Percentiles rank a stretch among this genome's conserved stretches.
Evolutionary conservation across 2,329 filamentous ascomycete species (phyloP).

Genomic region (Paraphoma sp.): DNA sequence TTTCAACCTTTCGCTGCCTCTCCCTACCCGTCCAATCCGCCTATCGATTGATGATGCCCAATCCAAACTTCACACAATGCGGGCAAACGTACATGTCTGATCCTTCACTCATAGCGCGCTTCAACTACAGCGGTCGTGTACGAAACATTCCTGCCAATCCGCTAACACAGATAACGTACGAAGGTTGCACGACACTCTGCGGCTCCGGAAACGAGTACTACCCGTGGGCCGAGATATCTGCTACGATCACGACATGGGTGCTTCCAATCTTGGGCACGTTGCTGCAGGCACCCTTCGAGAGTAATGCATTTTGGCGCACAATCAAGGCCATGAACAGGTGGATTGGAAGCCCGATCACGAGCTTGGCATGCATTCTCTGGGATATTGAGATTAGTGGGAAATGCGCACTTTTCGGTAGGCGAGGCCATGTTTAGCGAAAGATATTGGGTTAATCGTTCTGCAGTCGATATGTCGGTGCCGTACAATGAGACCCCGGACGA

Average conservation of each 20-base stretch:
- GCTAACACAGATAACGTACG: constrained; percentile 32
- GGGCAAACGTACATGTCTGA: constrained; percentile 19
- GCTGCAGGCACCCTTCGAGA: constrained; percentile 48
- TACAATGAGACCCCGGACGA: constrained; percentile 29
- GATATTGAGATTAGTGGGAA: constrained; percentile 45
- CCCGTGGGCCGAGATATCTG: constrained; percentile 31
- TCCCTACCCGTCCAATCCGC: too few relatives aligned
- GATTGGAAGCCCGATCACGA: constrained; percentile 43
- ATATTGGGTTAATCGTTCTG: constrained; percentile 17
- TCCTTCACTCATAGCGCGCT: constrained; percentile 12
- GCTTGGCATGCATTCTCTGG: constrained; percentile 42
- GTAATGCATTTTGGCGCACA: constrained; percentile 43
- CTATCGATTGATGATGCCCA: background rate
- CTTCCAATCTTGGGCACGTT: constrained; percentile 44
- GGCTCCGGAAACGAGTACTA: constrained; percentile 38
- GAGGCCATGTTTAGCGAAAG: background rate
- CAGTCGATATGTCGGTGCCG: constrained; percentile 38
- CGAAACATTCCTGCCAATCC: constrained; percentile 5
- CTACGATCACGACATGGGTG: constrained; percentile 47
- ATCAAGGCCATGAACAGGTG: constrained; percentile 41
- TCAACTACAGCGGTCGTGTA: constrained; percentile 23
- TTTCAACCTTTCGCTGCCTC: too few relatives aligned
- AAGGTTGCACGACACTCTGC: constrained; percentile 40
- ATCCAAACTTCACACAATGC: constrained; percentile 27
- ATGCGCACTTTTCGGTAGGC: constrained; percentile 27